Base-by-base conservation (phyloP, 805 yeast species). In the Sporopachydermia quercuum region DNA sequence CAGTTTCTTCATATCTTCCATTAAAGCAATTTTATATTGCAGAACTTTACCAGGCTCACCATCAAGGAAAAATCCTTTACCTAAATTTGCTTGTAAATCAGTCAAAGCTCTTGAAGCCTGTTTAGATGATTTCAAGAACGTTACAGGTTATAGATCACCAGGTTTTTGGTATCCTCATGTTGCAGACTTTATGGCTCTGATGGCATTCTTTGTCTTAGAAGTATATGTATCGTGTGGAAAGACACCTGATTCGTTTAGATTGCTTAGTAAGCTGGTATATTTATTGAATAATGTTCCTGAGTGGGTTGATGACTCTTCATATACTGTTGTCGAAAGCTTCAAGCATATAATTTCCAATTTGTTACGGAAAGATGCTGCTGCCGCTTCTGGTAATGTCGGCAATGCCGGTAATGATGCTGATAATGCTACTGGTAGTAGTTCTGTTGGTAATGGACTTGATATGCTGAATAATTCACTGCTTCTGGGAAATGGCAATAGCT, bases 161-260 rank as follows among this genome's bases (percentile, higher is more conserved):
- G n/a, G 30, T n/a, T 23, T 23, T 23, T 23, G 30, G 30, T 23
- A 23, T n/a, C 30, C 30, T 8, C 30, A 23, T n/a, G 30, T 23
- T 23, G 30, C 30, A 23, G 30, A 23, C n/a, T 23, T 23, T 8
- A 23, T 23, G 30, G n/a, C 13, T 23, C n/a, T 23, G 30, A 8
- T 23, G 30, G n/a, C n/a, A 8, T 23, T 23, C 30, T n/a, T 23
- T 8, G 30, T 23, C 13, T 8, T 23, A n/a, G 30, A 23, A 23
- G 30, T n/a, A 8, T 23, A 23, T 23, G n/a, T 23, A 23, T 23
- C 30, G n/a, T 8, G 13, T 23, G 13, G 13, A n/a, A 8, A 23
- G 30, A 8, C 13, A 8, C 13, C 8, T 8, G 30, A 23, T 23
- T 8, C 13, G 13, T 8, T 23, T 23, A 23, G 30, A 23, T n/a